Conservation (phyloP, 306 rosid species). For the Betula pendula region DNA sequence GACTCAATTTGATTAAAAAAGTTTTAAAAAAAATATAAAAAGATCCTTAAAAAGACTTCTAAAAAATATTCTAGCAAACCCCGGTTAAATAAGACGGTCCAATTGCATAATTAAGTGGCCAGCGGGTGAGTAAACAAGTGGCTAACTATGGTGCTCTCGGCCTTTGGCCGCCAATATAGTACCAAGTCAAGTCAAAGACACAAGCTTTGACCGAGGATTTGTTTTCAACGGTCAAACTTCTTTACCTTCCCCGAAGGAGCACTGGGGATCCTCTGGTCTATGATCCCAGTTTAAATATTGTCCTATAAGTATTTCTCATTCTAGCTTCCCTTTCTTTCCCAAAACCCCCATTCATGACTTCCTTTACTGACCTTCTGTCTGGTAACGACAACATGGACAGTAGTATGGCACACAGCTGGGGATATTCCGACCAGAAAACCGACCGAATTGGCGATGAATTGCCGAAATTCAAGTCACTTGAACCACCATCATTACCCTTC, state of each 20-base stretch:
- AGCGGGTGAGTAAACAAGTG: constrained; percentile 16
- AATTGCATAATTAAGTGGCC: no score
- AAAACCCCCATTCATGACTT: constrained; percentile 29
- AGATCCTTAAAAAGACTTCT: no score
- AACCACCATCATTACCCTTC: constrained; percentile 63
- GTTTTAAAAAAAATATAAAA: no score
- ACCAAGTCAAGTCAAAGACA: constrained; percentile 80
- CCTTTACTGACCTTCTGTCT: constrained; percentile 53
- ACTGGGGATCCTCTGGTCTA: neutral
- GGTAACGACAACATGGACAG: constrained; percentile 41
- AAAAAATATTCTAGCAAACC: no score
- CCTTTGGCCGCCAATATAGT: constrained; percentile 30
- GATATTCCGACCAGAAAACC: constrained; percentile 34
- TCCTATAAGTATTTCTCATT: constrained; percentile 16
- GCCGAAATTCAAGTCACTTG: constrained; percentile 64
- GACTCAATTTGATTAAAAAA: no score
- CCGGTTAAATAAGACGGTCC: no score
- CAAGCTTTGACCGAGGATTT: constrained; percentile 58
- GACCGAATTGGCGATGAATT: constrained; percentile 36
- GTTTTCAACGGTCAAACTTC: constrained; percentile 86
- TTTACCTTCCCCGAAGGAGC: constrained; percentile 60
- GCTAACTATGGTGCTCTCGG: neutral
- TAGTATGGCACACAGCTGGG: constrained; percentile 36
- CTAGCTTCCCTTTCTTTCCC: constrained; percentile 10
- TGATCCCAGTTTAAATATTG: constrained; percentile 6